Base-by-base conservation (phyloP, 2,329 filamentous ascomycete genomes). In the Clonostachys sp. region DNA sequence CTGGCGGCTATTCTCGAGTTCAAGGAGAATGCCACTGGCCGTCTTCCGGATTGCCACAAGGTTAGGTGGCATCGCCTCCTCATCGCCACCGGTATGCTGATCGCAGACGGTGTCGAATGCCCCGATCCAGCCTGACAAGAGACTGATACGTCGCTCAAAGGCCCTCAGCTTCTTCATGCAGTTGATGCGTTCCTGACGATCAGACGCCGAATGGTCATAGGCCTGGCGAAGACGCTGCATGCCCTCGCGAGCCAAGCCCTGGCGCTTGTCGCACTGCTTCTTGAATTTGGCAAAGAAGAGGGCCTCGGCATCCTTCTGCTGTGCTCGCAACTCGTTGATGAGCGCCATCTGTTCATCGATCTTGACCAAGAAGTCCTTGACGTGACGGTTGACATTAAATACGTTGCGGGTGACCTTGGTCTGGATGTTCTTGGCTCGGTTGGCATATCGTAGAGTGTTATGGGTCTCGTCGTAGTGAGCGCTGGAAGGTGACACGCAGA, bases 371-470 rank as follows among this genome's bases (percentile, higher is more conserved):
- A 96, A 99, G 68, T 99, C 94, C 73, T 99, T 99, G 60, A 99
- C 94, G 69, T 99, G 94, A 51, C 94, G 87, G 65, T 99, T 96
- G 53, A 99, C 94, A 65, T 99, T 99, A 73, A 95, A 99, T 20
- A 97, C 91, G 62, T 99, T 99, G 60, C 91, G 85, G n/a, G 94
- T 96, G 48, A 96, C 91, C 77, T 99, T 99, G 50, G 94, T 99
- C 72, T 97, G 95, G 62, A 99, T 99, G 61, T 99, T 99, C 80
- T 99, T 99, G 50, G 94, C 94, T 56, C 94, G 81, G 67, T 99
- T 97, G 44, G 94, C 94, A 61, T 99, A 99, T 58, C 95, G 88
- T 16, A 99, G 77, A 0, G 94, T 99, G 66, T 99, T 99, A 60
- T 99, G 94, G 0, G 92, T 96, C 70, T 99, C 94, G 65, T 99